A percentile compares a stretch with the other conserved stretches of the same genome.
These are phyloP conservation scores for Sinapis alba DNA, from an alignment of 441 rosid genomes.

Conservation along the genomic window DNA sequence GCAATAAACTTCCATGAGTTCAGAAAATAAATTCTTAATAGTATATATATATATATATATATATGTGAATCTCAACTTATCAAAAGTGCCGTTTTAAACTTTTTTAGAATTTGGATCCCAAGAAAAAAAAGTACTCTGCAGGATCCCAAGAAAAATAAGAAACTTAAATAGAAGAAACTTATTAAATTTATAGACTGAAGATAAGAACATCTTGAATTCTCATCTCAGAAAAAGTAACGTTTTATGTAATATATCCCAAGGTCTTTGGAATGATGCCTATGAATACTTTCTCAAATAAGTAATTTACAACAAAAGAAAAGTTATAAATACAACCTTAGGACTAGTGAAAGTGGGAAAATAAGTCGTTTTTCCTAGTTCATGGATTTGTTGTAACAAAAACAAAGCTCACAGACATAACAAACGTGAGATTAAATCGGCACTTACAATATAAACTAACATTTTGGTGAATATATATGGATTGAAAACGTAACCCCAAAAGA, in stretches of 20 bases:
- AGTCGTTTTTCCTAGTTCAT: background rate
- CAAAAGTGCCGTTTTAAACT: slow-evolving; percentile 24
- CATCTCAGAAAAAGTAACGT: slow-evolving; percentile 13
- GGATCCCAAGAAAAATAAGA: slow-evolving; percentile 15
- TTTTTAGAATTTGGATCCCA: slow-evolving; percentile 36
- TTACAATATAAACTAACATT: background rate
- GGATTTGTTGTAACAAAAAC: background rate
- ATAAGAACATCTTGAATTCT: slow-evolving; percentile 12
- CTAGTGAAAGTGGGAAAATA: background rate
- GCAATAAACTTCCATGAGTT: background rate
- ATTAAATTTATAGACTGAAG: slow-evolving; percentile 8
- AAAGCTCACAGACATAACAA: background rate
- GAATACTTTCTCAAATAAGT: background rate
- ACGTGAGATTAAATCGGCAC: background rate
- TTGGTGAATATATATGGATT: background rate
- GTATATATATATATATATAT: too few relatives aligned
- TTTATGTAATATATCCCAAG: slow-evolving; percentile 28
- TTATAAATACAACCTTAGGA: background rate
- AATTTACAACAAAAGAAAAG: background rate
- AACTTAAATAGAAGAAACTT: too few relatives aligned
- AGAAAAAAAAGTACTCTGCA: slow-evolving; percentile 5
- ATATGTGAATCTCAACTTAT: slow-evolving; percentile 21
- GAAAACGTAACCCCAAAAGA: background rate
- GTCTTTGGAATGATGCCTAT: slow-evolving; percentile 11
- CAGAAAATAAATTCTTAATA: too few relatives aligned